Evolutionary conservation across 495 filamentous ascomycete genomes (phyloP).

Genomic region (Sordaria brevicollis): DNA sequence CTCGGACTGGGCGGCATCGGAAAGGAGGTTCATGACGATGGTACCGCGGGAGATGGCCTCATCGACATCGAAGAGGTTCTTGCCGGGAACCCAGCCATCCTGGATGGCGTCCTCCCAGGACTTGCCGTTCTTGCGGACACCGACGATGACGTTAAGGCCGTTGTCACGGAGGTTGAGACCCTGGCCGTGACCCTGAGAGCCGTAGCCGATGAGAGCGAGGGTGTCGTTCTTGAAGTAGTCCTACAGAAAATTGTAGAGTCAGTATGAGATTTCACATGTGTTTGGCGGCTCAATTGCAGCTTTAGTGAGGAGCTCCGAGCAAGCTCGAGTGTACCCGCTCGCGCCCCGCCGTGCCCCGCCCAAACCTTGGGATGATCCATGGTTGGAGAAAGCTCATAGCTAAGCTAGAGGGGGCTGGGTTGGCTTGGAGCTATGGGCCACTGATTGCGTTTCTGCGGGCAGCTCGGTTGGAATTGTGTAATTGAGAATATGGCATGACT

Average conservation of each 20-base stretch:
- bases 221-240: slow-evolving; percentile 99
- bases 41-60: slow-evolving; percentile 90
- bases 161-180: slow-evolving; percentile 99
- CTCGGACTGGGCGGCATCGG: slow-evolving; percentile 93
- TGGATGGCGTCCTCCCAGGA: slow-evolving; percentile 96
- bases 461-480: background rate
- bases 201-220: slow-evolving; percentile 97
- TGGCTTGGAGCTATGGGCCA: background rate
- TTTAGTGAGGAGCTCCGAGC: background rate
- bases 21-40: slow-evolving; percentile 97
- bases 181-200: slow-evolving; percentile 95
- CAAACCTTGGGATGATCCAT: background rate
- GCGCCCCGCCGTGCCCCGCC: background rate
- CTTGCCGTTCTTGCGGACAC: slow-evolving; percentile 93
- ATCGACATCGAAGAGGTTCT: slow-evolving; percentile 95
- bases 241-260: slow-evolving; percentile 28
- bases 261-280: background rate
- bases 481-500: slow-evolving; percentile 24
- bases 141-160: slow-evolving; percentile 95
- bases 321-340: background rate
- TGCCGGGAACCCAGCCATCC: slow-evolving; percentile 96
- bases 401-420: background rate
- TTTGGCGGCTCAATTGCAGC: background rate
- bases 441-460: background rate
- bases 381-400: background rate